phyloP scores from a whole-genome alignment of 1,139 yeast species.

The Magnusiomyces clavatus region DNA sequence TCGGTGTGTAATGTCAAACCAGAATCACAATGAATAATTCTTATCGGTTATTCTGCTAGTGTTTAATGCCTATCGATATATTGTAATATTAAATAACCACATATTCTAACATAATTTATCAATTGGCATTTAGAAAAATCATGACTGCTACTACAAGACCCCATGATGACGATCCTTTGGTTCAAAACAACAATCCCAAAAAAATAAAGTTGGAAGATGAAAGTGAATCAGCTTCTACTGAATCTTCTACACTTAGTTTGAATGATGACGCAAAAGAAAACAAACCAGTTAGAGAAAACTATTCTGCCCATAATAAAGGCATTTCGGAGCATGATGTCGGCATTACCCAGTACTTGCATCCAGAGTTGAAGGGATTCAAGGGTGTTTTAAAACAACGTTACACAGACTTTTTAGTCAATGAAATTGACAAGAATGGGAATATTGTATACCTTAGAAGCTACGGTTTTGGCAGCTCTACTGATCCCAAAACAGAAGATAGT shows the following conservation, averaged over 20 bases:
- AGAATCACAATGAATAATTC: too few relatives aligned
- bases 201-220: slow-evolving; percentile 7
- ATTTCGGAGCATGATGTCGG: slow-evolving; percentile 74
- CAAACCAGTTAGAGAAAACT: slow-evolving; percentile 1
- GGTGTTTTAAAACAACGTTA: slow-evolving; percentile 84
- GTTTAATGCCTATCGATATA: too few relatives aligned
- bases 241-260: background rate
- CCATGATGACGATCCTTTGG: slow-evolving; percentile 5
- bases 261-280: background rate
- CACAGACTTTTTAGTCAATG: slow-evolving; percentile 93
- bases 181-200: slow-evolving; percentile 8
- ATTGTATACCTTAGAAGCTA: slow-evolving; percentile 71
- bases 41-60: too few relatives aligned
- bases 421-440: slow-evolving; percentile 57
- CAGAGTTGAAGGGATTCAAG: slow-evolving; percentile 51
- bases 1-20: too few relatives aligned
- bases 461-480: slow-evolving; percentile 57
- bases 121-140: too few relatives aligned
- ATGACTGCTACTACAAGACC: slow-evolving; percentile 7
- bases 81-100: too few relatives aligned
- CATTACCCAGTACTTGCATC: slow-evolving; percentile 59
- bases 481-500: slow-evolving; percentile 38
- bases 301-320: slow-evolving; percentile 22
- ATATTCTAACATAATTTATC: too few relatives aligned
- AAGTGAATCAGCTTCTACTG: background rate